Evolutionary conservation across 2,329 filamentous ascomycete genomes (phyloP), one percentile per base, ranked within the genome.

Genomic region (Diplocarpon rosae): DNA sequence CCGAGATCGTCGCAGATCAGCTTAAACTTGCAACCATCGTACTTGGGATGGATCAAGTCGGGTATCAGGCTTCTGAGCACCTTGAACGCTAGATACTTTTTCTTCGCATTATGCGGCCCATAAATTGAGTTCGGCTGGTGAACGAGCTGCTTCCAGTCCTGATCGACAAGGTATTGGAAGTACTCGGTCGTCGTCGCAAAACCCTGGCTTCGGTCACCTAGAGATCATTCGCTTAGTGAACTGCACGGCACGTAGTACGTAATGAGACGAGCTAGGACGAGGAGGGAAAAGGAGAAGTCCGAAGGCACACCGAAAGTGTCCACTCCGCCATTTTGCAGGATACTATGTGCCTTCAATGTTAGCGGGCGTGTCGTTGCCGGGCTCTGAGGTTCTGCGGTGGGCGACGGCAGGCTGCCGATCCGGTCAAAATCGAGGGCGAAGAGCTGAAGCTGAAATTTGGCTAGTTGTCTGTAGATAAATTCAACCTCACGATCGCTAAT

Each of bases 1-100:
- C 62, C 56, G 27, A 65, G 54, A 49, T 66, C 63, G 33, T 65
- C 59, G 38, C 62, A 64, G 50, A 65, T 61, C n/a, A 66, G 48
- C 39, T 65, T 65, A 33, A 65, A 65, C 27, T 57, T 57, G 52
- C 52, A 35, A 46, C 36, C 45, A 46, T 64, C 50, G 49, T 53
- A 47, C 29, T 47, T 12, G 15, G 17, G n/a, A 12, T 47, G 30
- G 16, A 47, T 15, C 20, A 39, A 43, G 30, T 47, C 45, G 24
- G 28, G 29, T 47, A 47, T 39, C 5, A 62, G 37, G 43, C 33
- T 53, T 56, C 55, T 24, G 63, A 47, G 44, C n/a, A n/a, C 56
- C 52, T 31, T 59, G 58, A 14, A 60, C 60, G 2, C 51, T 48
- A n/a, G 53, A 51, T 61, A 63, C 53, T 60, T 60, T 42, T 48